Base-by-base conservation (phyloP, 495 filamentous ascomycete species). In the Venustampulla echinocandica region DNA sequence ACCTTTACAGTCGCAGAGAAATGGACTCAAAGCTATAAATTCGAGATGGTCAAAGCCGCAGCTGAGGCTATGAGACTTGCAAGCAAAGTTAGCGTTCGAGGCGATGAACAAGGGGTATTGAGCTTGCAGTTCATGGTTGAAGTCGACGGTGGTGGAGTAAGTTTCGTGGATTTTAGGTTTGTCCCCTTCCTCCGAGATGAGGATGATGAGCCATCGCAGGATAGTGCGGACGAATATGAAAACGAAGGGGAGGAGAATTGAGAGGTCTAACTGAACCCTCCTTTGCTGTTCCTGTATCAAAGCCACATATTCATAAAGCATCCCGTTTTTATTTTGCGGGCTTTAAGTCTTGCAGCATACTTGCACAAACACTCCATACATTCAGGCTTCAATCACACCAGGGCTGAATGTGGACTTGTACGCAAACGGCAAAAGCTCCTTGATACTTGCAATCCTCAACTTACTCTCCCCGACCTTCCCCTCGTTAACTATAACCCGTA, bases 91-190 rank as follows among this genome's bases (percentile, higher is more conserved):
- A 95, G 89, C 59, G 77, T 98, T 47, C 71, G 92, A 4, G 80
- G 85, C 4, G 92, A 98, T 68, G 69, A 74, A 10, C 82, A 88
- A 61, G 92, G 92, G 0, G 90, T 97, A 13, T 63, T 98, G 50
- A 96, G 87, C 62, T 67, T 97, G 58, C 92, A 98, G 63, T 95
- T 98, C 55, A 93, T 98, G 88, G 81, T 98, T 25, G 87, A 95
- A 60, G 58, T 57, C 4, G 60, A 58, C 39, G 56, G 55, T 42
- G 53, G 54, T 6, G 52, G 58, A 1, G 63, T 58, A 3, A 81
- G 73, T 52, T 90, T 89, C 68, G 78, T 89, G 25, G 85, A 88
- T 63, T 89, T 87, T 53, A 67, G 83, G 15, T 84, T 88, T 64
- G 78, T 89, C 44, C 82, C 85, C 10, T 73, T 84, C 42, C 58